Percentiles rank a stretch among this genome's conserved stretches.
Conservation (phyloP, 2,329 filamentous ascomycete species). For the Raffaelea ambrosiae region DNA sequence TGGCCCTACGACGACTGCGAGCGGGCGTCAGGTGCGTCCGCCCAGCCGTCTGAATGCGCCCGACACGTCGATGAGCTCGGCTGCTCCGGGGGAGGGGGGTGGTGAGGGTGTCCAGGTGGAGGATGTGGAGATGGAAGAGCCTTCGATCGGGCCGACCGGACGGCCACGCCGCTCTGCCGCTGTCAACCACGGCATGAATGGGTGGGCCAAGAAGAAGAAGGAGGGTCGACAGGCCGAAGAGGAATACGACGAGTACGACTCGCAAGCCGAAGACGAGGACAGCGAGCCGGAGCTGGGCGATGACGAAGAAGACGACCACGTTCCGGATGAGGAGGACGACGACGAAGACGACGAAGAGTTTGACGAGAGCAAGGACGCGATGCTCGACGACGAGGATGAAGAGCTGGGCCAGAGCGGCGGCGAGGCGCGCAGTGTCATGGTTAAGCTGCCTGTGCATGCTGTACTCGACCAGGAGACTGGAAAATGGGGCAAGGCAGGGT, state of each 20-base stretch:
- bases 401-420: slow-evolving; percentile 10
- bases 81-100: not conserved
- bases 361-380: slow-evolving; percentile 45
- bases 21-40: slow-evolving; percentile 74
- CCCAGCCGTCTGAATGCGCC: slow-evolving; percentile 56
- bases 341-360: slow-evolving; percentile 54
- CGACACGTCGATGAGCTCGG: not conserved
- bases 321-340: slow-evolving; percentile 55
- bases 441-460: slow-evolving; percentile 57
- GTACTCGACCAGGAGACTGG: slow-evolving; percentile 25
- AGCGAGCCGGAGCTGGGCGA: slow-evolving; percentile 69
- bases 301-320: slow-evolving; percentile 60
- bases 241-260: slow-evolving; percentile 43
- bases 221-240: slow-evolving; percentile 21
- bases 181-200: slow-evolving; percentile 39
- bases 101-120: slow-evolving; percentile 11
- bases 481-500: slow-evolving; percentile 12
- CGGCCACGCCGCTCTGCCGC: slow-evolving; percentile 44
- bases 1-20: slow-evolving; percentile 63
- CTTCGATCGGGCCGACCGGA: slow-evolving; percentile 33
- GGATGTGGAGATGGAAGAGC: slow-evolving; percentile 18
- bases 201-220: slow-evolving; percentile 27
- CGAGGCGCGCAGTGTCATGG: slow-evolving; percentile 55
- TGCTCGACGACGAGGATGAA: slow-evolving; percentile 44
- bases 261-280: slow-evolving; percentile 53